Percentiles rank a stretch among this genome's conserved stretches.
Conservation (phyloP, 371 early-diverging fungal species). For the Rhizopus arrhizus region DNA sequence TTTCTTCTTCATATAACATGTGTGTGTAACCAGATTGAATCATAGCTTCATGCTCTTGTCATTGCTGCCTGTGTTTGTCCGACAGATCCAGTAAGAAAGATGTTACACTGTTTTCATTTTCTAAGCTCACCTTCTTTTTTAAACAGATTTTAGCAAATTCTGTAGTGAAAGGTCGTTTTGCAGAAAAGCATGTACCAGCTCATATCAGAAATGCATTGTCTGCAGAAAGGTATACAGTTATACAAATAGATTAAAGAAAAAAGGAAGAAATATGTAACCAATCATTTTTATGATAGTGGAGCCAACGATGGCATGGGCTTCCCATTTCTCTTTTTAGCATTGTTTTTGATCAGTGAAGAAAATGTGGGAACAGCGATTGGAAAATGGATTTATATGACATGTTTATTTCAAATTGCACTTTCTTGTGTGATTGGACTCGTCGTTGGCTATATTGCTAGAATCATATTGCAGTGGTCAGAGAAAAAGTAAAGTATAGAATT, state of each 20-base stretch:
- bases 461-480: constrained; percentile 76
- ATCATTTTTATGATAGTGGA: constrained; percentile 49
- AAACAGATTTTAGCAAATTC: constrained; percentile 85
- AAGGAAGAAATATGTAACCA: background rate
- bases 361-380: constrained; percentile 67
- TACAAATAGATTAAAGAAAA: too few species aligned
- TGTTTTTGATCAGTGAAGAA: constrained; percentile 70
- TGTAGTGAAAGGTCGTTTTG: constrained; percentile 96
- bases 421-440: constrained; percentile 78
- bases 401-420: constrained; percentile 78
- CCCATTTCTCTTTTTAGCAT: constrained; percentile 84
- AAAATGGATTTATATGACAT: constrained; percentile 76
- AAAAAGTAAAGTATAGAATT: constrained; percentile 37
- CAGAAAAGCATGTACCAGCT: constrained; percentile 89
- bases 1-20: background rate
- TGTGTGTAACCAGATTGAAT: background rate
- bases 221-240: constrained; percentile 71
- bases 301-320: constrained; percentile 88
- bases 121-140: background rate
- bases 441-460: constrained; percentile 78
- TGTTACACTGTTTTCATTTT: too few species aligned
- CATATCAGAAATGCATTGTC: constrained; percentile 87
- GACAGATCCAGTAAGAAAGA: constrained; percentile 85
- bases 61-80: constrained; percentile 92
- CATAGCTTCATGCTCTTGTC: constrained; percentile 70